Evolutionary conservation across 306 rosid genomes (phyloP).

Genomic region (Bauhinia variegata): DNA sequence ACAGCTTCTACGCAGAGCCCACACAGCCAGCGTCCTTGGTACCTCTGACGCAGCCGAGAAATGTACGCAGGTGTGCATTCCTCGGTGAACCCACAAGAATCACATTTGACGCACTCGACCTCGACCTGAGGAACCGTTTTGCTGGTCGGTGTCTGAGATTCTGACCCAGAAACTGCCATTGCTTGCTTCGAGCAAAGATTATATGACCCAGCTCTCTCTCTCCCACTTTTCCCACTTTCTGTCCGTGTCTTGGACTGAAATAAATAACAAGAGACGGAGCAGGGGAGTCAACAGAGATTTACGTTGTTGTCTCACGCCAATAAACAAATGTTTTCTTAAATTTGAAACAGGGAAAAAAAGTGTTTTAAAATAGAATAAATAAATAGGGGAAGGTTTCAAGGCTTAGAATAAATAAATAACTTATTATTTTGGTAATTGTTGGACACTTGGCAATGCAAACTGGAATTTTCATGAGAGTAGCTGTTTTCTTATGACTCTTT

Average conservation of each 20-base stretch:
- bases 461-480: slow-evolving; percentile 20
- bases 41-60: slow-evolving; percentile 65
- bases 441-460: slow-evolving; percentile 31
- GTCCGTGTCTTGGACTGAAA: slow-evolving; percentile 2
- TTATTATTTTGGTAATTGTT: too few relatives aligned
- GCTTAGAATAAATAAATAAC: slow-evolving; percentile 7
- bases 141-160: slow-evolving; percentile 32
- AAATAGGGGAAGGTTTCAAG: not conserved
- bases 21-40: slow-evolving; percentile 88
- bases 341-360: too few relatives aligned
- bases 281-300: slow-evolving; percentile 29
- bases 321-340: not conserved
- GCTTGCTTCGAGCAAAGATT: slow-evolving; percentile 24
- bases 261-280: slow-evolving; percentile 12
- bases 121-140: slow-evolving; percentile 45
- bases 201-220: slow-evolving; percentile 26
- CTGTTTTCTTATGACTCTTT: slow-evolving; percentile 30
- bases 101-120: slow-evolving; percentile 75
- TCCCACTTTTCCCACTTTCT: not conserved
- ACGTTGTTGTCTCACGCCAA: slow-evolving; percentile 25
- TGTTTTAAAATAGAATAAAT: not conserved
- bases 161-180: slow-evolving; percentile 66
- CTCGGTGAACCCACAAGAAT: slow-evolving; percentile 86
- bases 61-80: slow-evolving; percentile 89
- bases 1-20: slow-evolving; percentile 91